Percentiles rank a stretch among this genome's conserved stretches.
Conservation (phyloP, 306 rosid genomes). For the Castanea crenata region DNA sequence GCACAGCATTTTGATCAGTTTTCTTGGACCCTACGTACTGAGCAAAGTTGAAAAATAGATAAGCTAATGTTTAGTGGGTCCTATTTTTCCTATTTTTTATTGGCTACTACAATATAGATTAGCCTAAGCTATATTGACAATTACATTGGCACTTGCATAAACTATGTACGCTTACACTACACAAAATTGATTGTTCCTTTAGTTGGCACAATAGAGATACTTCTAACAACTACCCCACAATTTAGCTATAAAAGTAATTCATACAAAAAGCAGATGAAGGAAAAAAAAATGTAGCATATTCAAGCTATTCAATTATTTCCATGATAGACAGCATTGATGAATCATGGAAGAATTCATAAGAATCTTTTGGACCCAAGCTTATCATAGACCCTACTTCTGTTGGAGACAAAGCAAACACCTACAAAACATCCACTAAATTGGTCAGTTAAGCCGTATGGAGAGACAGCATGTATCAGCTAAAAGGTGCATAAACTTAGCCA, state of each 20-base stretch:
- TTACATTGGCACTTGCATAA: not conserved
- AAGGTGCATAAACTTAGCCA: constrained; percentile 9
- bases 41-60: no score
- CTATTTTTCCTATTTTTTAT: not conserved
- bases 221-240: not conserved
- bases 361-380: constrained; percentile 70
- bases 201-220: not conserved
- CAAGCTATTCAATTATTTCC: not conserved
- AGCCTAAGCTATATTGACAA: not conserved
- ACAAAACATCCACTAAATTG: constrained; percentile 19
- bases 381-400: constrained; percentile 91
- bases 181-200: not conserved
- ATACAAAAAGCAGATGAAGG: not conserved
- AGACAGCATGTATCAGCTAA: constrained; percentile 1
- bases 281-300: not conserved
- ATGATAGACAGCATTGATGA: constrained; percentile 59
- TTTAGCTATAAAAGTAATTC: not conserved
- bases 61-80: no score
- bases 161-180: not conserved
- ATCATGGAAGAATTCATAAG: constrained; percentile 93
- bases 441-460: constrained; percentile 10
- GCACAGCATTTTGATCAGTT: no score
- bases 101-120: not conserved
- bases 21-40: no score
- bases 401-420: constrained; percentile 73